Percentiles rank a stretch among this genome's conserved stretches.
Evolutionary conservation across 2,329 filamentous ascomycete genomes (phyloP).

Genomic region (Fusarium sp.): DNA sequence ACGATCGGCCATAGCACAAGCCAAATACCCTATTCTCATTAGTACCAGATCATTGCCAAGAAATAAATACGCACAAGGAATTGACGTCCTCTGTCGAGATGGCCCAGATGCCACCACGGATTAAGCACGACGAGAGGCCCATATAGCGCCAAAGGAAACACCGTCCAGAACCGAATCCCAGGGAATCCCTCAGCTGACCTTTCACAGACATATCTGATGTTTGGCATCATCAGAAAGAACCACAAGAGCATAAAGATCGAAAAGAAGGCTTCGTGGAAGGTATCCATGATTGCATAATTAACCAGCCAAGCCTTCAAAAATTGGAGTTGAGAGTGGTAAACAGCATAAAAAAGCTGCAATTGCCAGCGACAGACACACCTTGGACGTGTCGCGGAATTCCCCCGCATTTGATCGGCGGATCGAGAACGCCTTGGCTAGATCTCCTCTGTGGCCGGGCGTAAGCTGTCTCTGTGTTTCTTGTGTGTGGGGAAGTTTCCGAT

Average conservation of each 20-base stretch:
- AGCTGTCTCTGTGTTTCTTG: background rate
- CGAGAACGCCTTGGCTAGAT: conserved; percentile 4
- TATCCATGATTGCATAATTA: background rate
- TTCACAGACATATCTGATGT: background rate
- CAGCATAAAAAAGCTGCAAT: background rate
- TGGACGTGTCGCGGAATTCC: conserved; percentile 1
- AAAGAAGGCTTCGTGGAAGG: conserved; percentile 21
- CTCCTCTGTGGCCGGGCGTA: conserved; percentile 20
- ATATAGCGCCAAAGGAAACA: conserved; percentile 8
- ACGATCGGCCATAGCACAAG: conserved; percentile 17
- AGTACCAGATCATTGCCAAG: fast-evolving
- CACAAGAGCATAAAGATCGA: conserved; percentile 21
- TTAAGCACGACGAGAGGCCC: background rate
- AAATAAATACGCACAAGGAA: conserved; percentile 2
- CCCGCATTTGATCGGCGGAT: conserved; percentile 13
- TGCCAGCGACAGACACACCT: no score
- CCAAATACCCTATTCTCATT: conserved; percentile 3
- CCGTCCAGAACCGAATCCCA: conserved; percentile 15
- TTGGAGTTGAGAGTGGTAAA: background rate
- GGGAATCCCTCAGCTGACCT: conserved; percentile 5
- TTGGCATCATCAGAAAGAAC: background rate
- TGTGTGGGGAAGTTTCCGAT: background rate
- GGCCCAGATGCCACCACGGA: conserved; percentile 3
- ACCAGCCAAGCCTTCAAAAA: no score
- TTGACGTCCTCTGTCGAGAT: conserved; percentile 5